Percentiles rank a stretch among this genome's conserved stretches.
Evolutionary conservation across 176 grass and related monocot genomes (phyloP).

Genomic region (Paspalum vaginatum): DNA sequence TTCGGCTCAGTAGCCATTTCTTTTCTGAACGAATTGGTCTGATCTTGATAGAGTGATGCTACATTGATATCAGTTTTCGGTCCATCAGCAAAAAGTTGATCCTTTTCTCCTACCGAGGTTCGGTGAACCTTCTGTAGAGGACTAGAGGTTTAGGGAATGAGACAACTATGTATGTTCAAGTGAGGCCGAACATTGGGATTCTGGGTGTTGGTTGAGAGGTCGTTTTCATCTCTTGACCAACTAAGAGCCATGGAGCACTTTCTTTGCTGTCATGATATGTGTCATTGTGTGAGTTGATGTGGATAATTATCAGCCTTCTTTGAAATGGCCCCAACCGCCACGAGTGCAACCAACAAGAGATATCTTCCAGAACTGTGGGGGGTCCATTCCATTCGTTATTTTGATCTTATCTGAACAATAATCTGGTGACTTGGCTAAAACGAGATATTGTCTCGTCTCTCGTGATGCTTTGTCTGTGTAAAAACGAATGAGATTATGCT

Average conservation of each 20-base stretch:
- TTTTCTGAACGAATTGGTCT: neutral
- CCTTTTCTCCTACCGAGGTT: neutral
- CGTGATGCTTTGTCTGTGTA: neutral
- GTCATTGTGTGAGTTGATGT: conserved; percentile 9
- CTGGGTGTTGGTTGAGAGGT: conserved; percentile 29
- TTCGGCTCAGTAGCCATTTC: neutral
- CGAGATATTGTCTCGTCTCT: neutral
- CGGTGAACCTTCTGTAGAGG: neutral
- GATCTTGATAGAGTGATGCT: neutral
- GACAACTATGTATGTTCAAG: neutral
- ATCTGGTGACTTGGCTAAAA: neutral
- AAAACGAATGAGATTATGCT: neutral
- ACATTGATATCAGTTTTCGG: neutral
- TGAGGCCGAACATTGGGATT: neutral
- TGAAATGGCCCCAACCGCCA: neutral
- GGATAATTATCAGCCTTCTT: conserved; percentile 23
- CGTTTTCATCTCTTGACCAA: conserved; percentile 38
- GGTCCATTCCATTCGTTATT: neutral
- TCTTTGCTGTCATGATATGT: conserved; percentile 18
- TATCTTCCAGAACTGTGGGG: conserved; percentile 19
- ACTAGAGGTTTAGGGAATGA: neutral
- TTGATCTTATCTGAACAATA: conserved; percentile 13
- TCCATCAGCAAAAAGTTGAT: neutral
- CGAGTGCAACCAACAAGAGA: neutral
- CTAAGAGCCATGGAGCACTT: conserved; percentile 16